Evolutionary conservation across 1,139 yeast species (phyloP), one percentile per base, ranked within the genome.

Genomic region (Blastobotrys aristatus): DNA sequence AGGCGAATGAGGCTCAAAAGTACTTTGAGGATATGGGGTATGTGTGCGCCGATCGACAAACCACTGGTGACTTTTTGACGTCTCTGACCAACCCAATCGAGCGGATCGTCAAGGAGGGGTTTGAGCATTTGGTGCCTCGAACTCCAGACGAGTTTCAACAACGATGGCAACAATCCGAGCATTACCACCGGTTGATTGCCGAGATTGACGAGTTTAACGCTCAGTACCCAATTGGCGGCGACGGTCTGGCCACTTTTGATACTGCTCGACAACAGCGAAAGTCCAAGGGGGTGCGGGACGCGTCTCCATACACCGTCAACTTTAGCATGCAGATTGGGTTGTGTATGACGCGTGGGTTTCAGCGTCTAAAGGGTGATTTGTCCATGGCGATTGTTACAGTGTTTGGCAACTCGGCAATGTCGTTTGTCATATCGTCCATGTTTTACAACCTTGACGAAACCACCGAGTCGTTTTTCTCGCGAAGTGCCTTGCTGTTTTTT

Each of bases 21-120:
- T 84, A 72, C 65, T 84, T 84, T 63, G 61, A 68, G 47, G 72
- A 72, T 34, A 80, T 84, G 85, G 94, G 94, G 33, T 84, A 78
- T 64, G 73, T 73, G 13, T 84, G 88, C 60, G 84, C 87, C 33
- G 72, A 75, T 36, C 80, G 95, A 65, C 89, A 84, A 69, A 83
- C 95, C 8, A 82, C 92, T 50, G 87, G 90, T 14, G 96, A 87
- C 64, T 87, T 77, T 65, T 70, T 87, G 59, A 86, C 95, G 1
- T 79, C 94, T 1, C 70, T 86, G 44, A 84, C 95, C 2, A 81
- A 82, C 58, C 90, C 95, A 7, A 67, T 72, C 3, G 94, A 84
- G 64, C 76, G 94, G 65, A 65, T 70, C 13, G 65, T 76, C 5
- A 66, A 66, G 50, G 64, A 69, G 16, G 94, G 90, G 1, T 74